Percentiles rank a stretch among this genome's conserved stretches.
Conservation (phyloP, 148 eudicot genomes). For the Persicaria tinctoria region DNA sequence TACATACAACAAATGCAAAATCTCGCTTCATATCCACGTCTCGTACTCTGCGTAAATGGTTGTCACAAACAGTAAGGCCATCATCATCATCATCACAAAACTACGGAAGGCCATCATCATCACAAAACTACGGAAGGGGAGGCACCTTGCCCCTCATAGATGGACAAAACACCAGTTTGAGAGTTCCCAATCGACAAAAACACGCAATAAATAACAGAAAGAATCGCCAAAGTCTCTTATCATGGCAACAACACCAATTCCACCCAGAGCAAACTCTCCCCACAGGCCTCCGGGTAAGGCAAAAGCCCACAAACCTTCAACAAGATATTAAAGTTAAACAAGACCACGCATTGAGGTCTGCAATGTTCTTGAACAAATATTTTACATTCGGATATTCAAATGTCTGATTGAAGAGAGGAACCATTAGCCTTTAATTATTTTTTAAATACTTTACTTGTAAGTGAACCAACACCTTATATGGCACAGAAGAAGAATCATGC, state of each 20-base stretch:
- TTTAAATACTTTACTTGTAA: neutral
- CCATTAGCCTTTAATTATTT: neutral
- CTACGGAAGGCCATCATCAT: slow-evolving; percentile 47
- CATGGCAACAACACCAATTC: slow-evolving; percentile 82
- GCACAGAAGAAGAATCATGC: neutral
- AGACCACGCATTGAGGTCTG: slow-evolving; percentile 37
- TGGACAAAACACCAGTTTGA: slow-evolving; percentile 98
- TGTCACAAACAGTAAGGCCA: slow-evolving; percentile 99
- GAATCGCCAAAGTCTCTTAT: slow-evolving; percentile 92
- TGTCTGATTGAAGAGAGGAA: neutral
- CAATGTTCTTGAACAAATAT: slow-evolving; percentile 36
- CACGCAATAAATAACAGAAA: slow-evolving; percentile 82
- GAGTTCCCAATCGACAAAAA: slow-evolving; percentile 93
- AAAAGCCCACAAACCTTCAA: slow-evolving; percentile 98
- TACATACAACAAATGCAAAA: slow-evolving; percentile 93
- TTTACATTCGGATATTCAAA: slow-evolving; percentile 5
- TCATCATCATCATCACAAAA: slow-evolving; percentile 48
- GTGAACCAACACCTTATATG: neutral
- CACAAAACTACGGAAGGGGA: slow-evolving; percentile 76
- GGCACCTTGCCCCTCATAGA: slow-evolving; percentile 77
- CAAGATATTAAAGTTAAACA: slow-evolving; percentile 83
- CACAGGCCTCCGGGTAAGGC: slow-evolving; percentile 95
- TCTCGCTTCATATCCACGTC: slow-evolving; percentile 99
- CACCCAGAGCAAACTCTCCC: slow-evolving; percentile 95
- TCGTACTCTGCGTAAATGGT: slow-evolving; percentile 99